A percentile compares a stretch with the other conserved stretches of the same genome.
Evolutionary conservation across 768 basidiomycete species (phyloP).

Genomic region (Tricholoma bakamatsutake): DNA sequence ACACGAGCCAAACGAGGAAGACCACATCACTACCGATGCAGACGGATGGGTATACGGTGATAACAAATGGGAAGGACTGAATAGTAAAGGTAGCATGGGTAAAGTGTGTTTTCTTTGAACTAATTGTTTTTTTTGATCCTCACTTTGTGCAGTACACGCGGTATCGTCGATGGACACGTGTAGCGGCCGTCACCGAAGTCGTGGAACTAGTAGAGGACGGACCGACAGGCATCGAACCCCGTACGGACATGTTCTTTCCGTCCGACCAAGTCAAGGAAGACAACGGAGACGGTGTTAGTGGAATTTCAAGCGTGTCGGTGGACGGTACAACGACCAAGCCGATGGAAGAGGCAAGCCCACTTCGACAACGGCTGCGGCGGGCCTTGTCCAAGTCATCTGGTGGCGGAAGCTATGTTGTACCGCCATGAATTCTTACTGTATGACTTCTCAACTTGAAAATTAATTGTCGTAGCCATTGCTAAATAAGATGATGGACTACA

Average conservation of each 20-base stretch:
- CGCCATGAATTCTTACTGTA: not conserved
- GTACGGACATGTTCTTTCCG: not conserved
- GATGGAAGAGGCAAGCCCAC: slow-evolving; percentile 17
- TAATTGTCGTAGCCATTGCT: no score
- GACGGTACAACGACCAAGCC: slow-evolving; percentile 12
- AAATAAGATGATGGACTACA: slow-evolving; percentile 69
- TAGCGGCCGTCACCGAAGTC: slow-evolving; percentile 71
- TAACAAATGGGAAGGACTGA: slow-evolving; percentile 88
- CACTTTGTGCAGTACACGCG: slow-evolving; percentile 67
- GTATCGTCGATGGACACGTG: slow-evolving; percentile 79
- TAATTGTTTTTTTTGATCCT: not conserved
- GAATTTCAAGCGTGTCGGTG: slow-evolving; percentile 4
- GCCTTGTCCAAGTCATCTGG: slow-evolving; percentile 21
- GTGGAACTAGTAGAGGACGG: slow-evolving; percentile 47
- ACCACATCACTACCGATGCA: slow-evolving; percentile 56
- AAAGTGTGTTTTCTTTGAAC: slow-evolving; percentile 42
- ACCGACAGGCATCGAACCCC: slow-evolving; percentile 24
- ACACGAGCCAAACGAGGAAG: slow-evolving; percentile 38
- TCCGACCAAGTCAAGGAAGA: not conserved
- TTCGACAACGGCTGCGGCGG: slow-evolving; percentile 22
- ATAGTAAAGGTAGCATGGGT: slow-evolving; percentile 76
- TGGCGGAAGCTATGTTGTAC: not conserved
- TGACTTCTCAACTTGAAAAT: no score
- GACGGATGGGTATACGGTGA: slow-evolving; percentile 95
- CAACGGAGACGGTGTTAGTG: not conserved